Percentiles rank a stretch among this genome's conserved stretches.
These are phyloP conservation scores for Annulohypoxylon maeteangense DNA, from an alignment of 495 filamentous ascomycete species.

Conservation along the genomic window DNA sequence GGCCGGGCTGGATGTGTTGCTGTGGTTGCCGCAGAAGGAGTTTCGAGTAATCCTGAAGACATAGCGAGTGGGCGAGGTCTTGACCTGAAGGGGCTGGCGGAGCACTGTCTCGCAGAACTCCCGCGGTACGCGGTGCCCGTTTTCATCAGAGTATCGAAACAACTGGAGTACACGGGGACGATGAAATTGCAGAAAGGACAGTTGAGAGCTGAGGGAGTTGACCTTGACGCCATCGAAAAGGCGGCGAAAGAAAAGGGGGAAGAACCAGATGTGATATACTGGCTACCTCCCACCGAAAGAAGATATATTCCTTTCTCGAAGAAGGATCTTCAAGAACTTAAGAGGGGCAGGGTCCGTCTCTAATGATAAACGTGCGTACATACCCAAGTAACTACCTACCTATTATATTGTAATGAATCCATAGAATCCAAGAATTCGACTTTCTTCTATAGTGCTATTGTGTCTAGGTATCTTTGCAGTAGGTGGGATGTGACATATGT, in stretches of 20 bases:
- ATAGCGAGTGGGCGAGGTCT: constrained; percentile 22
- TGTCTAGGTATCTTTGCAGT: no score
- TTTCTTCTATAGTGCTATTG: background rate
- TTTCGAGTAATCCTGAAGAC: constrained; percentile 30
- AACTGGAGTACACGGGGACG: constrained; percentile 74
- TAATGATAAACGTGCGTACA: background rate
- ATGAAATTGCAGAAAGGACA: constrained; percentile 87
- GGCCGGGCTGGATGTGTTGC: constrained; percentile 77
- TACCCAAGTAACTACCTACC: background rate
- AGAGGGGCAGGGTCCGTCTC: constrained; percentile 53
- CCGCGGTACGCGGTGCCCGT: constrained; percentile 81
- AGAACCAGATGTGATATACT: constrained; percentile 64
- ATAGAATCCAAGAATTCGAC: background rate
- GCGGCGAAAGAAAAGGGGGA: constrained; percentile 65
- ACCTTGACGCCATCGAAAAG: constrained; percentile 55
- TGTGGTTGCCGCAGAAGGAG: constrained; percentile 54
- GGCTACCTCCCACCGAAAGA: constrained; percentile 55
- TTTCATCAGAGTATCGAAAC: constrained; percentile 72
- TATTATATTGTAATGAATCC: background rate
- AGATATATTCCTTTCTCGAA: constrained; percentile 67
- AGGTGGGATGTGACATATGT: no score
- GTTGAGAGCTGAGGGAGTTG: constrained; percentile 75
- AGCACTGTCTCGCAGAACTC: constrained; percentile 64
- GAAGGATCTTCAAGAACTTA: constrained; percentile 67
- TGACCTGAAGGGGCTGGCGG: constrained; percentile 39